phyloP scores from a whole-genome alignment of 495 filamentous ascomycete species.

The Hypomontagnella submonticulosa region DNA sequence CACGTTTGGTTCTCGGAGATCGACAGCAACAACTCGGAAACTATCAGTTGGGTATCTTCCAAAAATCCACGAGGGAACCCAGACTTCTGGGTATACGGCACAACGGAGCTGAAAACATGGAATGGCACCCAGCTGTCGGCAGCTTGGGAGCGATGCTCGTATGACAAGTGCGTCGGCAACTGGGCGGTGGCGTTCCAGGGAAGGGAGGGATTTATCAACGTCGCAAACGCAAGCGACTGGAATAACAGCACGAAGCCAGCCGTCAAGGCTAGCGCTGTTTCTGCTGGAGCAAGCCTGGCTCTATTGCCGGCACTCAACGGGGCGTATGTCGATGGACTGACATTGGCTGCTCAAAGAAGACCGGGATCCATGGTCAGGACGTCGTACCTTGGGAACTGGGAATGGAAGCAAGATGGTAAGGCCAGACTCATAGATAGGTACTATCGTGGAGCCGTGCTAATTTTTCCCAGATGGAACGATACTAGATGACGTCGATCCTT shows the following conservation, averaged over 20 bases:
- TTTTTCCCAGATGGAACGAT: constrained; percentile 27
- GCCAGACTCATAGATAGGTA: no score
- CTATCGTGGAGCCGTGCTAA: constrained; percentile 9
- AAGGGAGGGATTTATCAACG: constrained; percentile 17
- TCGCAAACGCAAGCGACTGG: constrained; percentile 33
- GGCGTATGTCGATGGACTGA: constrained; percentile 26
- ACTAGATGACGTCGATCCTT: constrained; percentile 24
- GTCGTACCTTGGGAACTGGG: constrained; percentile 23
- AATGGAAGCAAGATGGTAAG: constrained; percentile 38
- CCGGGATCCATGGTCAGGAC: constrained; percentile 30
- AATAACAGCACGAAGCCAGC: constrained; percentile 11
- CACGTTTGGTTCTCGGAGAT: constrained; percentile 32
- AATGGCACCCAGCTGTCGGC: constrained; percentile 24
- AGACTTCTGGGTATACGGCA: constrained; percentile 27
- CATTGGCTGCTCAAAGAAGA: constrained; percentile 28
- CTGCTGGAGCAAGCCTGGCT: constrained; percentile 24
- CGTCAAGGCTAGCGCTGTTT: constrained; percentile 23
- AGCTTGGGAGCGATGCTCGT: constrained; percentile 34
- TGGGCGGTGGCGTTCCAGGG: constrained; percentile 34
- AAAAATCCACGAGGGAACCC: constrained; percentile 13
- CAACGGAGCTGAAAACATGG: constrained; percentile 20
- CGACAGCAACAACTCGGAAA: not conserved
- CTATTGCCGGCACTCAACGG: constrained; percentile 21
- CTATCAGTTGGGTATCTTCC: constrained; percentile 30
- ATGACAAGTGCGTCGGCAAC: constrained; percentile 15